Base-by-base conservation (phyloP, 2,329 filamentous ascomycete genomes). In the Teratosphaeria epicoccoides region DNA sequence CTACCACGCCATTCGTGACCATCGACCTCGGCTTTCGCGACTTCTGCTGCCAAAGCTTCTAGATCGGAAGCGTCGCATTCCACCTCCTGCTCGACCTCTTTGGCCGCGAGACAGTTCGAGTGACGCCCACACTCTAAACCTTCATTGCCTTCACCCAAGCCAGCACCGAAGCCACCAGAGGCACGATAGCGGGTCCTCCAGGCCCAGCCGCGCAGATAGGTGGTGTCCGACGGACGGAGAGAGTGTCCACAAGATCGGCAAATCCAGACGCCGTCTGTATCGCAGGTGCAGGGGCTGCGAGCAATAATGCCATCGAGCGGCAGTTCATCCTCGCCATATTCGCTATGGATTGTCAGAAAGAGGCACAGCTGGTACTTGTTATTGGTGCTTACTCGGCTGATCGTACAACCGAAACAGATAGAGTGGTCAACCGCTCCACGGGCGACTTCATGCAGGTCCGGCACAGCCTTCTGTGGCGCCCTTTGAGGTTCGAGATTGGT, bases 91-190 rank as follows among this genome's bases (percentile, higher is more conserved):
- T 93, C 87, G 26, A 87, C 83, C 59, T 87, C 82, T 53, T 82
- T 78, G 5, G 85, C 84, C 0, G 82, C 85, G n/a, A 89, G 78
- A 68, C 90, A 97, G 29, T 75, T 68, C n/a, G 73, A 72, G 40
- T 83, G 84, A n/a, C 88, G 81, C 0, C 88, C 90, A 65, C 90
- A 97, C 57, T 88, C 83, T 12, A 96, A 88, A 25, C 89, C 90
- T 60, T 91, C 84, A 62, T 89, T 84, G 26, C 88, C 89, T 60
- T 95, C 88, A 43, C 89, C 88, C 25, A 95, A 88, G 4, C 90
- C 90, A 0, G 87, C 90, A 23, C 89, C 88, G 0, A 94, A 76
- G 2, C 88, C 87, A 20, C 90, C 85, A 0, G 88, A 82, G 58
- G 88, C 85, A 14, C 76, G 76, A 66, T 95, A 96, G 23, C 88